Evolutionary conservation across 257 asterid genomes (phyloP).

Genomic region (Rehmannia glutinosa): DNA sequence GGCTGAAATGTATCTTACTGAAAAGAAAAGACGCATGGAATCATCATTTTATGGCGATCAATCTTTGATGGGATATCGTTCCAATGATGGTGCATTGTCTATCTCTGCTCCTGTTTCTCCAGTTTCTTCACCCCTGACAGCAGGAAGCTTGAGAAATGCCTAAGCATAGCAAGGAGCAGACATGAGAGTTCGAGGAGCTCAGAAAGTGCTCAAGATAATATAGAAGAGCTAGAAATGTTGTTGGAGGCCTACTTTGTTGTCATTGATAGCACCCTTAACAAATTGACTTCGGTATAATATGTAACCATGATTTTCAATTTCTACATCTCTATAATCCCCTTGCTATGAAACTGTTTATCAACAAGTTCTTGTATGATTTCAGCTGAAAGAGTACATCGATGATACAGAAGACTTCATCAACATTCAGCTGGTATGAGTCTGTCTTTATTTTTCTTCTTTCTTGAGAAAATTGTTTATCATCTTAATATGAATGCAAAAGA

Average conservation of each 20-base stretch:
- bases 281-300: constrained; percentile 85
- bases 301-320: constrained; percentile 1
- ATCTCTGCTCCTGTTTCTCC: constrained; percentile 96
- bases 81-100: constrained; percentile 69
- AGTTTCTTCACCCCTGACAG: constrained; percentile 86
- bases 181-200: constrained; percentile 91
- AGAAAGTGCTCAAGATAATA: constrained; percentile 61
- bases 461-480: constrained; percentile 1
- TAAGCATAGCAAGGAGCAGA: constrained; percentile 94
- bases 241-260: constrained; percentile 99
- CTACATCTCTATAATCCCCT: background rate
- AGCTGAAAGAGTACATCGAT: constrained; percentile 98
- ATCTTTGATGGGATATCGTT: constrained; percentile 66
- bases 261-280: constrained; percentile 95
- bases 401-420: constrained; percentile 97
- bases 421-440: constrained; percentile 84
- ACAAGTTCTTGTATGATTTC: constrained; percentile 23
- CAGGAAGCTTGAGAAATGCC: constrained; percentile 84
- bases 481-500: background rate
- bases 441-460: constrained; percentile 1
- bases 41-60: constrained; percentile 80
- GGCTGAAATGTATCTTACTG: constrained; percentile 99
- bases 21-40: constrained; percentile 82
- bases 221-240: constrained; percentile 97
- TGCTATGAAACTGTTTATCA: background rate